Percentiles rank a stretch among this genome's conserved stretches.
phyloP scores from a whole-genome alignment of 345 rosid species.

The Syzygium aqueum region DNA sequence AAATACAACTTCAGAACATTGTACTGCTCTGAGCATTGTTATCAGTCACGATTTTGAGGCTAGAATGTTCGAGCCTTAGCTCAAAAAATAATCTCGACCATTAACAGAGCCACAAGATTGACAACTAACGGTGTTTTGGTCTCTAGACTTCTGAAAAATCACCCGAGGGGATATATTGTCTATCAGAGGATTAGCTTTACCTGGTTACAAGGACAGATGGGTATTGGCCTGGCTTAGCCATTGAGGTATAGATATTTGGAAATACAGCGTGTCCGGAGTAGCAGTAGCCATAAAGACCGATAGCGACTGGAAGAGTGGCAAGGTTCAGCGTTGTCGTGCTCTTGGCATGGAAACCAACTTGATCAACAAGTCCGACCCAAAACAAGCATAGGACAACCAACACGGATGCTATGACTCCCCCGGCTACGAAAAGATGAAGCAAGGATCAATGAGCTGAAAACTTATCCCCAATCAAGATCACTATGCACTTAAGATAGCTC shows the following conservation, averaged over 20 bases:
- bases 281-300: constrained; percentile 91
- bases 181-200: constrained; percentile 18
- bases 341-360: constrained; percentile 57
- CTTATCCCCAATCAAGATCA: background rate
- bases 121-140: background rate
- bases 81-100: background rate
- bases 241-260: constrained; percentile 89
- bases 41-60: background rate
- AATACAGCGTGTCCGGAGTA: constrained; percentile 98
- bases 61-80: background rate
- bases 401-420: constrained; percentile 89
- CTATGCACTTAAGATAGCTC: background rate
- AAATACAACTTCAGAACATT: background rate
- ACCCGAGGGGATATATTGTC: background rate
- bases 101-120: background rate
- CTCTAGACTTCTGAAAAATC: background rate
- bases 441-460: background rate
- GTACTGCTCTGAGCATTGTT: background rate
- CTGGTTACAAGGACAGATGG: constrained; percentile 65
- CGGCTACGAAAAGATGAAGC: constrained; percentile 37
- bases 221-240: constrained; percentile 68
- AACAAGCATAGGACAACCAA: constrained; percentile 75
- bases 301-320: constrained; percentile 78
- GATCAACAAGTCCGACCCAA: constrained; percentile 81
- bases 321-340: constrained; percentile 54